Base-by-base conservation (phyloP, 2,329 filamentous ascomycete species). In the Paraphoma sp. region DNA sequence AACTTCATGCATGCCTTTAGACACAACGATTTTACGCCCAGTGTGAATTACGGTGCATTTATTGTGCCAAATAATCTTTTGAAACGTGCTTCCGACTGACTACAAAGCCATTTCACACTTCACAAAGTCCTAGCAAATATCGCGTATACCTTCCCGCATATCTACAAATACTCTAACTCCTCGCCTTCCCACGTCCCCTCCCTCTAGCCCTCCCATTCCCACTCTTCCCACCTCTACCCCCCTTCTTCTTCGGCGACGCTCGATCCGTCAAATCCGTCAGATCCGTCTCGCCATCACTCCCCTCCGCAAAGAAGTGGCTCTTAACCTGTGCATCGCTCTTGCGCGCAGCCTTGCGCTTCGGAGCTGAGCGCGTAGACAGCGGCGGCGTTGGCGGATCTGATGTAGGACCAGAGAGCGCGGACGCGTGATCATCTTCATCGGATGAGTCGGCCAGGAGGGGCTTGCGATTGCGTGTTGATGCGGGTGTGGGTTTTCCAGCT, bases 271-370 rank as follows among this genome's bases (percentile, higher is more conserved):
- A 47, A 53, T 71, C 68, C 6, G 67, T 65, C 41, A 67, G 53
- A 64, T 75, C 73, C 8, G 73, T 75, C 57, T 75, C 73, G 12
- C 63, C 71, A 29, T 73, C 72, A 52, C 65, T 74, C 4, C 48
- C 60, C 46, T 70, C 57, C 10, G 65, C 69, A 53, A 75, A 75
- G 36, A 70, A 75, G 47, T 75, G 72, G 46, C 72, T 75, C 51
- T 69, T 74, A 17, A 75, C 64, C 38, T 64, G 63, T n/a, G 62
- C 65, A 47, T 68, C 63, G 42, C 68, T 72, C 46, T 70, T 66
- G n/a, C 62, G 57, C 10, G 69, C 68, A 5, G 70, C 65, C 41
- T 61, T 62, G 41, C 71, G 67, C 51, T 64, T 72, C 4, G 68
- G 67, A 12, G 57, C 57, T 36, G 61, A 52, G 16, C 69, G 53